A percentile compares a stretch with the other conserved stretches of the same genome.
phyloP scores from a whole-genome alignment of 2,329 filamentous ascomycete genomes.

The Fusarium piperis region DNA sequence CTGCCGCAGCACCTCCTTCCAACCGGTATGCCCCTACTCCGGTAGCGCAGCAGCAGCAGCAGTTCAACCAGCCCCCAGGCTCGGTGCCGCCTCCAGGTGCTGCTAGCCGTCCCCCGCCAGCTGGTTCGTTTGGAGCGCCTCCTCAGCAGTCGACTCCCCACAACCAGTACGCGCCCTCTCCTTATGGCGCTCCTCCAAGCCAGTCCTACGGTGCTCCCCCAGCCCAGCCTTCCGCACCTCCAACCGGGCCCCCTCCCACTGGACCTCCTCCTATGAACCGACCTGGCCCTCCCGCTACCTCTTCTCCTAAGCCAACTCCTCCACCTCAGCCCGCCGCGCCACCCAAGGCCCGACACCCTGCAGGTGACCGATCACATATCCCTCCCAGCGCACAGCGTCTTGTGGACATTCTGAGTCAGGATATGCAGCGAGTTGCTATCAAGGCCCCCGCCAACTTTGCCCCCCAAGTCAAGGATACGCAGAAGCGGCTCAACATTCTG shows the following conservation, averaged over 20 bases:
- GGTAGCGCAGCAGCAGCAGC: slow-evolving; percentile 59
- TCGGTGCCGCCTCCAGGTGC: slow-evolving; percentile 53
- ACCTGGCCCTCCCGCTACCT: slow-evolving; percentile 43
- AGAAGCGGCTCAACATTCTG: slow-evolving; percentile 91
- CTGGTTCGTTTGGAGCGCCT: slow-evolving; percentile 55
- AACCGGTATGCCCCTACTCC: slow-evolving; percentile 81
- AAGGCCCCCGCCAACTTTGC: slow-evolving; percentile 89
- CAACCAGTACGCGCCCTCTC: slow-evolving; percentile 68
- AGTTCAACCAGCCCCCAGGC: slow-evolving; percentile 55
- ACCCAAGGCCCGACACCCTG: slow-evolving; percentile 74
- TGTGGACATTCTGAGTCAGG: slow-evolving; percentile 81
- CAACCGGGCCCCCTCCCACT: slow-evolving; percentile 51
- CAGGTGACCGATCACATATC: slow-evolving; percentile 91
- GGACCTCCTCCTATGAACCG: slow-evolving; percentile 47
- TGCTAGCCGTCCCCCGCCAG: slow-evolving; percentile 57
- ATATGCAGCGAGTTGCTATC: slow-evolving; percentile 88
- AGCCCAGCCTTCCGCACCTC: slow-evolving; percentile 52
- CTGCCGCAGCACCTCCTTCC: slow-evolving; percentile 72
- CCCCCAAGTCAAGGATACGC: slow-evolving; percentile 89
- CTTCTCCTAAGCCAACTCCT: slow-evolving; percentile 50
- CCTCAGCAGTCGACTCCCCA: slow-evolving; percentile 58
- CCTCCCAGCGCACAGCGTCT: slow-evolving; percentile 78
- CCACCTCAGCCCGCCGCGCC: slow-evolving; percentile 59
- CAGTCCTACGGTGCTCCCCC: slow-evolving; percentile 16
- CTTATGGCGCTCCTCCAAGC: slow-evolving; percentile 48